phyloP scores from a whole-genome alignment of 2,329 filamentous ascomycete genomes.

The Claviceps sp. region DNA sequence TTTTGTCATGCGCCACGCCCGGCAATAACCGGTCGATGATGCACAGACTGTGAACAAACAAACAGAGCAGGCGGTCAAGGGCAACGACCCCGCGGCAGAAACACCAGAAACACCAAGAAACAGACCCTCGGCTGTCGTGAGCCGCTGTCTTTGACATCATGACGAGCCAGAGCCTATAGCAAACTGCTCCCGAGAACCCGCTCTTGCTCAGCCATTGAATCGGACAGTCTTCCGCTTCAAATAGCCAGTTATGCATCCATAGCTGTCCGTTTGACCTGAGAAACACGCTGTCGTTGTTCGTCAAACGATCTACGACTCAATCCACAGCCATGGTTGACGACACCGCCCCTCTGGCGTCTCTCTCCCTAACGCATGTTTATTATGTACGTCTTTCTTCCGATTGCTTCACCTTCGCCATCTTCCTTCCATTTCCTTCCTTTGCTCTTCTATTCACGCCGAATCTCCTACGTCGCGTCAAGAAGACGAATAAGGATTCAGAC shows the following conservation, averaged over 20 bases:
- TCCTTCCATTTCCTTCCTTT: neutral
- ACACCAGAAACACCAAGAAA: neutral
- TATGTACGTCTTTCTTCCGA: constrained; percentile 48
- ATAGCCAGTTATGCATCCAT: neutral
- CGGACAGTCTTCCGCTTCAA: too few species aligned
- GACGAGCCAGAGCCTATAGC: neutral
- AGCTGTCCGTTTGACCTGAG: neutral
- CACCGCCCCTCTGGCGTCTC: constrained; percentile 60
- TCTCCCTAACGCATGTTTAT: constrained; percentile 91
- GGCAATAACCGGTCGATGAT: too few species aligned
- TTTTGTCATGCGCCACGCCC: too few species aligned
- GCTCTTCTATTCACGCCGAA: too few species aligned
- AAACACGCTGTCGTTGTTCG: neutral
- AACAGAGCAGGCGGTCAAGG: constrained; percentile 5
- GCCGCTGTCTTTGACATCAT: neutral
- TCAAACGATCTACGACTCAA: neutral
- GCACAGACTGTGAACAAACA: neutral
- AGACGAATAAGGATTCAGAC: too few species aligned
- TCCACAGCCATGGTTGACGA: constrained; percentile 14
- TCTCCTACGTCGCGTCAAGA: too few species aligned
- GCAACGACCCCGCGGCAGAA: neutral
- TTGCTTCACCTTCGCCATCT: neutral
- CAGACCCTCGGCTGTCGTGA: neutral
- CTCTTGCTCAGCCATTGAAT: neutral
- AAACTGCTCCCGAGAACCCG: neutral